Evolutionary conservation across 139 green algal genomes (phyloP).

Genomic region (Volvox reticuliferus): DNA sequence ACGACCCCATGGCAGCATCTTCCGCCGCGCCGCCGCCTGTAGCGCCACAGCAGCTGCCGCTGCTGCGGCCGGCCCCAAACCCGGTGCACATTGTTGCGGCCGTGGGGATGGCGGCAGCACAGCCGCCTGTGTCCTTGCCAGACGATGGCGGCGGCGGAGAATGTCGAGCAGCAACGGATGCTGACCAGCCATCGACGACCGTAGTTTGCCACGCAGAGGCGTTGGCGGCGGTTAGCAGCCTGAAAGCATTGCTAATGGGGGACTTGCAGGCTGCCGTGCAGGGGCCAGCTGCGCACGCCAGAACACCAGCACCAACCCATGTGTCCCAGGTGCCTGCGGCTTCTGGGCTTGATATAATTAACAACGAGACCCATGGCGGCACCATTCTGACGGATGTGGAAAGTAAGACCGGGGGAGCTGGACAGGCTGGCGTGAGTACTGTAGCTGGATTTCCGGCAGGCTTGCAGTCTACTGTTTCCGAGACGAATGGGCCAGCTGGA

Average conservation of each 20-base stretch:
- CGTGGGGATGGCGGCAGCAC: neutral
- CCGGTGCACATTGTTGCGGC: neutral
- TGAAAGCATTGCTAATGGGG: conserved; percentile 15
- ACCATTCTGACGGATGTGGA: neutral
- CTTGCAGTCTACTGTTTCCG: no score
- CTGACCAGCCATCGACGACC: neutral
- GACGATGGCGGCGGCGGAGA: neutral
- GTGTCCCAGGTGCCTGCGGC: neutral
- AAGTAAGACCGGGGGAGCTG: neutral
- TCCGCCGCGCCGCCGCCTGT: neutral
- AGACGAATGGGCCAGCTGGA: no score
- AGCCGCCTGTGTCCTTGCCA: neutral
- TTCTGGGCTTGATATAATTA: neutral
- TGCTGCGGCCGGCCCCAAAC: neutral
- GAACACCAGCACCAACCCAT: neutral
- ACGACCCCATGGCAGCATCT: neutral
- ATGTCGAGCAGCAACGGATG: neutral
- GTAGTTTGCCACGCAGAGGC: neutral
- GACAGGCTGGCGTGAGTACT: neutral
- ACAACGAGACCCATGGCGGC: neutral
- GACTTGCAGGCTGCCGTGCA: neutral
- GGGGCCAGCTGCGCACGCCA: neutral
- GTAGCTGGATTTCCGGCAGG: no score
- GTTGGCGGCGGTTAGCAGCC: conserved; percentile 20
- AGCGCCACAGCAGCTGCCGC: neutral